A percentile compares a stretch with the other conserved stretches of the same genome.
Conservation (phyloP, 108 stramenopile genomes). For the Mayamaea pseudoterrestris region DNA sequence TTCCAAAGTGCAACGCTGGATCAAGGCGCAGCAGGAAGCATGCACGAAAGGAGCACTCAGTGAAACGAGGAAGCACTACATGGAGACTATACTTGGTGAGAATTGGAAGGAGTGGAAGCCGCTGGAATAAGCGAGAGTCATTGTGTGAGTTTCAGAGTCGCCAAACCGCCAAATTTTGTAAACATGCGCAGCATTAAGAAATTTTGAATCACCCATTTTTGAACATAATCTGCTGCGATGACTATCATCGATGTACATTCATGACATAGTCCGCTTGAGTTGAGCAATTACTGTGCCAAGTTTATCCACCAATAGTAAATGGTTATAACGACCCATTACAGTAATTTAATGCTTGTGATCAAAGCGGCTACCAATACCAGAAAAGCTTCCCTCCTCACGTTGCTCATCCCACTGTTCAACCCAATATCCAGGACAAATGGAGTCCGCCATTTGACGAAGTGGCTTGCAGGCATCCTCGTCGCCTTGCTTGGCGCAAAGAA, state of each 20-base stretch:
- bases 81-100: slow-evolving; percentile 37
- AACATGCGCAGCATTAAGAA: too few relatives aligned
- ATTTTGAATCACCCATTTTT: too few relatives aligned
- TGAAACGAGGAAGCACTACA: slow-evolving; percentile 51
- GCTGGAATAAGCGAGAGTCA: neutral
- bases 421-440: slow-evolving; percentile 83
- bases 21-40: slow-evolving; percentile 40
- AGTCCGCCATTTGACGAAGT: slow-evolving; percentile 48
- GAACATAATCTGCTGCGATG: too few relatives aligned
- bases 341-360: too few relatives aligned
- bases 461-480: slow-evolving; percentile 79
- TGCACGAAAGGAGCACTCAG: slow-evolving; percentile 41
- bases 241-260: too few relatives aligned
- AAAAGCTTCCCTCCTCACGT: slow-evolving; percentile 59
- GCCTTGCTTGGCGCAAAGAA: slow-evolving; percentile 82
- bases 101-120: slow-evolving; percentile 4
- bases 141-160: too few relatives aligned
- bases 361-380: slow-evolving; percentile 27
- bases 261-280: too few relatives aligned
- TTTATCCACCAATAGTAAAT: too few relatives aligned
- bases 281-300: too few relatives aligned
- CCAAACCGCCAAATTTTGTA: too few relatives aligned
- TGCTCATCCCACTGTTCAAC: slow-evolving; percentile 85
- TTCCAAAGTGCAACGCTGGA: slow-evolving; percentile 28
- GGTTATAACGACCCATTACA: too few relatives aligned